These are phyloP conservation scores for Neospermospora avenae DNA, from an alignment of 2,329 filamentous ascomycete species.

Conservation along the genomic window DNA sequence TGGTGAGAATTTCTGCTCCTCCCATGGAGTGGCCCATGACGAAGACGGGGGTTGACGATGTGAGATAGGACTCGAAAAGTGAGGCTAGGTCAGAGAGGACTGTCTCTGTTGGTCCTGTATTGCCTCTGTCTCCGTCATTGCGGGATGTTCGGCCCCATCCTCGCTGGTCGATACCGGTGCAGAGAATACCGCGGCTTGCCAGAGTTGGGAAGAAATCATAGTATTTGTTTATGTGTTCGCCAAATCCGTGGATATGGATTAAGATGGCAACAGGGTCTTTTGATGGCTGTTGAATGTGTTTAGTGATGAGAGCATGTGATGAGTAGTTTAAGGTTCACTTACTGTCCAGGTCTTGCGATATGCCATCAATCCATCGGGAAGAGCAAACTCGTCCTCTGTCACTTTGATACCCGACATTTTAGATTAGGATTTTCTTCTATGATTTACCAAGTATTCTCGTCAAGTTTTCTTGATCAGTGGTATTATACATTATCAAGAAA, in stretches of 20 bases:
- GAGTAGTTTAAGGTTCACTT: neutral
- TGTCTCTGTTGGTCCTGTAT: neutral
- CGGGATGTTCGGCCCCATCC: neutral
- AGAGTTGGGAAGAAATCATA: neutral
- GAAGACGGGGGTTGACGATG: neutral
- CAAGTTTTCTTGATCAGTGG: no score
- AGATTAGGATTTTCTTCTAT: neutral
- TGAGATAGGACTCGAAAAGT: neutral
- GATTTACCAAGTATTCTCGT: neutral
- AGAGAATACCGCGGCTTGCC: neutral
- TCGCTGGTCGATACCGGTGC: neutral
- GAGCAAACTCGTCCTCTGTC: neutral
- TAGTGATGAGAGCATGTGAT: neutral
- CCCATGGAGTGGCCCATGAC: conserved; percentile 4
- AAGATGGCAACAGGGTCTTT: neutral
- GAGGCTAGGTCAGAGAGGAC: neutral
- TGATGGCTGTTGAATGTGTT: neutral
- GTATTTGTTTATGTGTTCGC: neutral
- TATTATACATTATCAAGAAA: no score
- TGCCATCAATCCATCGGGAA: neutral
- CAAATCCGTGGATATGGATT: neutral
- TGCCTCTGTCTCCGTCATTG: neutral
- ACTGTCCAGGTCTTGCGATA: conserved; percentile 2
- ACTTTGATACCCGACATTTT: neutral
- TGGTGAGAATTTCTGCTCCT: neutral